Percentiles rank a stretch among this genome's conserved stretches.
Evolutionary conservation across 2,329 filamentous ascomycete species (phyloP).

Genomic region (Alternaria sp.): DNA sequence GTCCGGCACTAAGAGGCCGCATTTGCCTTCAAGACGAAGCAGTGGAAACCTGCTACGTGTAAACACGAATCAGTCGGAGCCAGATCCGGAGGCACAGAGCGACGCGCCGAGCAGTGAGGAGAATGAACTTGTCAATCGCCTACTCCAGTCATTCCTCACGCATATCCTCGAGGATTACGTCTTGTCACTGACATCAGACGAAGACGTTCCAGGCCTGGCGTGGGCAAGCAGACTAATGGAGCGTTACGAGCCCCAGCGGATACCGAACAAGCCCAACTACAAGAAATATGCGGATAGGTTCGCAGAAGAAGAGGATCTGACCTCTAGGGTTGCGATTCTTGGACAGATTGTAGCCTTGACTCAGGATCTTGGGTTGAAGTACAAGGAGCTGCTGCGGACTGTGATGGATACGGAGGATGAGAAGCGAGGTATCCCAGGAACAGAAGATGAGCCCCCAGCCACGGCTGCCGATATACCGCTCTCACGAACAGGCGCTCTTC

Average conservation of each 20-base stretch:
- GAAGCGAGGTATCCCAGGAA: constrained; percentile 51
- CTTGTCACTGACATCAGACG: constrained; percentile 54
- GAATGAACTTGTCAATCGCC: constrained; percentile 64
- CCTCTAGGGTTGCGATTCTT: constrained; percentile 69
- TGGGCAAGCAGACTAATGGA: constrained; percentile 69
- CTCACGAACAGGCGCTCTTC: constrained; percentile 61
- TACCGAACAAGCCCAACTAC: constrained; percentile 62
- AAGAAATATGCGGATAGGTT: constrained; percentile 69
- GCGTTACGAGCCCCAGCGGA: constrained; percentile 68
- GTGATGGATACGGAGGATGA: constrained; percentile 49
- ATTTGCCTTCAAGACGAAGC: constrained; percentile 64
- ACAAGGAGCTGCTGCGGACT: constrained; percentile 55
- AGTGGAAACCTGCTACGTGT: constrained; percentile 53
- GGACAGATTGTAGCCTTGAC: constrained; percentile 74
- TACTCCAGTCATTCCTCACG: constrained; percentile 79
- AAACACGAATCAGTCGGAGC: constrained; percentile 46
- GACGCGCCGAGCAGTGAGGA: constrained; percentile 60
- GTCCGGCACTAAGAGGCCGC: constrained; percentile 70
- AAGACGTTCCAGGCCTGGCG: constrained; percentile 57
- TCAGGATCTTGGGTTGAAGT: constrained; percentile 60
- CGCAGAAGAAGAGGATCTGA: constrained; percentile 66
- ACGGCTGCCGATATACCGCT: constrained; percentile 61
- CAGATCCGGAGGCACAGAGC: constrained; percentile 63
- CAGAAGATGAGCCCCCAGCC: constrained; percentile 62
- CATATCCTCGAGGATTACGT: constrained; percentile 78